These are phyloP conservation scores for Pseudohyphozyma bogoriensis DNA, from an alignment of 768 basidiomycete genomes.

Conservation along the genomic window DNA sequence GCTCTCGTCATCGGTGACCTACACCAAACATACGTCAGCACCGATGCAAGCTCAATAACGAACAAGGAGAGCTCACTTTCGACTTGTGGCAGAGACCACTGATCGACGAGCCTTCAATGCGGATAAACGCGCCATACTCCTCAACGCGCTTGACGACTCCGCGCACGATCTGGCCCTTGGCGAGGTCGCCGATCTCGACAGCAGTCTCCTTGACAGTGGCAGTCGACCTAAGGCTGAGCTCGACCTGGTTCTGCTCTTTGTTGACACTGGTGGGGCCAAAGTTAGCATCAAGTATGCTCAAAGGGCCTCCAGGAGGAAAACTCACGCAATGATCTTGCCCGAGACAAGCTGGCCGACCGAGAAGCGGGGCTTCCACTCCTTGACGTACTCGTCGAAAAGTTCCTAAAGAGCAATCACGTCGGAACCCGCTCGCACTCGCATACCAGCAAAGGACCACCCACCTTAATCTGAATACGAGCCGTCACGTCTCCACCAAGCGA, in stretches of 20 bases:
- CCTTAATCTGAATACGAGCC: constrained; percentile 86
- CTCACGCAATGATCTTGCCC: constrained; percentile 71
- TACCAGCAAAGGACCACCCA: constrained; percentile 31
- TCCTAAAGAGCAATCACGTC: constrained; percentile 9
- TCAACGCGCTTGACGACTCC: constrained; percentile 73
- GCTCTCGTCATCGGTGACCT: constrained; percentile 87
- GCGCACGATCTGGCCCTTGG: constrained; percentile 67
- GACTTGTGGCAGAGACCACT: constrained; percentile 90
- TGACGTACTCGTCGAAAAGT: constrained; percentile 58
- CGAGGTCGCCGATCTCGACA: constrained; percentile 45
- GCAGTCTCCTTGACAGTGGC: constrained; percentile 34
- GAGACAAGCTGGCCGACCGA: constrained; percentile 69
- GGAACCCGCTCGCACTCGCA: too few relatives aligned
- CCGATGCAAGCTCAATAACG: neutral
- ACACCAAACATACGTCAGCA: constrained; percentile 2
- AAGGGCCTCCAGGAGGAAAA: constrained; percentile 2
- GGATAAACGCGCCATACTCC: constrained; percentile 84
- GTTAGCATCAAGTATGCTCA: too few relatives aligned
- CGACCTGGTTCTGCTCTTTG: constrained; percentile 61
- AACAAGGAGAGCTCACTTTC: constrained; percentile 47
- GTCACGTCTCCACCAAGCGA: constrained; percentile 71
- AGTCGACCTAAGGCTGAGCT: constrained; percentile 65
- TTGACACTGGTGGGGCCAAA: constrained; percentile 59
- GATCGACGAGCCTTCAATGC: constrained; percentile 72
- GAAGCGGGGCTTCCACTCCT: constrained; percentile 87